Conservation (phyloP, 768 basidiomycete genomes). For the Hypsizygus marmoreus region DNA sequence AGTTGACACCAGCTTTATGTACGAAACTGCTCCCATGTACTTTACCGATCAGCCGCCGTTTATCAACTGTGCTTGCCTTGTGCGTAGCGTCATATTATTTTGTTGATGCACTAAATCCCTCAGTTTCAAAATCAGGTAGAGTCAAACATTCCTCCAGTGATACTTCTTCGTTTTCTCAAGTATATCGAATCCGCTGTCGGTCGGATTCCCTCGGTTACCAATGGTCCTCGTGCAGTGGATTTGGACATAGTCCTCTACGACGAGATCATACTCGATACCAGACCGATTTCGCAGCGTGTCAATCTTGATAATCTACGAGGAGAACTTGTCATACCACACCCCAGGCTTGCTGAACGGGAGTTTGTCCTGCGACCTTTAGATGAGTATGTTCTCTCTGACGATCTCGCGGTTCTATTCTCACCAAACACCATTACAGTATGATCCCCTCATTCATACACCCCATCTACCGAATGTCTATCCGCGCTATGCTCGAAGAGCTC, state of each 20-base stretch:
- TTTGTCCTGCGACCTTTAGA: conserved; percentile 87
- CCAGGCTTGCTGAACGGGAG: conserved; percentile 78
- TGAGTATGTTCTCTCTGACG: conserved; percentile 60
- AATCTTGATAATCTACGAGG: conserved; percentile 56
- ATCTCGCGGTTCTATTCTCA: not conserved
- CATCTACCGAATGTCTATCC: conserved; percentile 44
- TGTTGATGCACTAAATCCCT: not conserved
- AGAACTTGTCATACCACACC: conserved; percentile 86
- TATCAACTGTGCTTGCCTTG: conserved; percentile 89
- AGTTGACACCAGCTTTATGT: conserved; percentile 84
- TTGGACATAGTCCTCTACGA: conserved; percentile 85
- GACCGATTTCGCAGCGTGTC: conserved; percentile 38
- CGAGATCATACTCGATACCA: conserved; percentile 58
- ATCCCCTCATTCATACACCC: conserved; percentile 79
- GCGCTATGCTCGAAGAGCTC: conserved; percentile 45
- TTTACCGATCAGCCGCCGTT: conserved; percentile 87
- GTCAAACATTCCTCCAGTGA: conserved; percentile 63
- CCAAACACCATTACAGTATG: conserved; percentile 53
- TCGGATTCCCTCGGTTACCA: conserved; percentile 72
- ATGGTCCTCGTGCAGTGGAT: conserved; percentile 90
- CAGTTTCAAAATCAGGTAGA: conserved; percentile 54
- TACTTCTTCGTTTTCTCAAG: conserved; percentile 69
- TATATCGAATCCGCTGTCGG: conserved; percentile 74
- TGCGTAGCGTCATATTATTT: conserved; percentile 44
- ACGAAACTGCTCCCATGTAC: conserved; percentile 96